A percentile compares a stretch with the other conserved stretches of the same genome.
Conservation (phyloP, 2,329 filamentous ascomycete species). For the Phialophora macrospora region DNA sequence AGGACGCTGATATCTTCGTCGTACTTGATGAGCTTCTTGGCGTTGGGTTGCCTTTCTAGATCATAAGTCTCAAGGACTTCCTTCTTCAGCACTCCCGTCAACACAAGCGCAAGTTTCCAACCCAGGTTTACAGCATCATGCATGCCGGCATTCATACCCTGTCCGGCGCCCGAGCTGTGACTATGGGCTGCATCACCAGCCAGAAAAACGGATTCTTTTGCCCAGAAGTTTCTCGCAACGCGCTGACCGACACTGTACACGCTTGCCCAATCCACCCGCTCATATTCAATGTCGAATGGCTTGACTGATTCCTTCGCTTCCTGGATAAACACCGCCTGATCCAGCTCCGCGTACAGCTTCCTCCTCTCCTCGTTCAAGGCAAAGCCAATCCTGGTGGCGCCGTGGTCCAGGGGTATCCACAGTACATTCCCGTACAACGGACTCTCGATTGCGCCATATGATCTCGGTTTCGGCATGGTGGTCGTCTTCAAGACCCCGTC, state of each 20-base stretch:
- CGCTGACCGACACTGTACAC: constrained; percentile 53
- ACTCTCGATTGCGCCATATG: constrained; percentile 58
- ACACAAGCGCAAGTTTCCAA: constrained; percentile 38
- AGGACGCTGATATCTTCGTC: constrained; percentile 42
- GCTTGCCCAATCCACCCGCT: constrained; percentile 52
- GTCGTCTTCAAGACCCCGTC: constrained; percentile 56
- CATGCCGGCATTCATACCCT: constrained; percentile 40
- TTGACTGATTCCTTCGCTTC: constrained; percentile 49
- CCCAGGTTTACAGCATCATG: constrained; percentile 38
- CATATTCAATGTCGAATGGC: constrained; percentile 49
- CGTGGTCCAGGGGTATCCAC: constrained; percentile 60
- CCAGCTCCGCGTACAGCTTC: constrained; percentile 45
- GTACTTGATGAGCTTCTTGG: constrained; percentile 43
- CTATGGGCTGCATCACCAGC: constrained; percentile 37
- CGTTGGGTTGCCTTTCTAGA: constrained; percentile 42
- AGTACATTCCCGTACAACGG: constrained; percentile 61
- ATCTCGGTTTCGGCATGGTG: constrained; percentile 55
- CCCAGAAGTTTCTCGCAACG: constrained; percentile 40
- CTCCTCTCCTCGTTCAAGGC: constrained; percentile 53
- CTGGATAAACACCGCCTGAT: constrained; percentile 46
- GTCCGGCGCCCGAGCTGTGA: constrained; percentile 38
- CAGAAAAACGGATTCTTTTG: constrained; percentile 35
- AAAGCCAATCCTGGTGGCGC: constrained; percentile 60
- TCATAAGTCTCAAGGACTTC: constrained; percentile 42
- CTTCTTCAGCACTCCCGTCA: constrained; percentile 36